Evolutionary conservation across 495 filamentous ascomycete genomes (phyloP).

Genomic region (Penicillium steckii): DNA sequence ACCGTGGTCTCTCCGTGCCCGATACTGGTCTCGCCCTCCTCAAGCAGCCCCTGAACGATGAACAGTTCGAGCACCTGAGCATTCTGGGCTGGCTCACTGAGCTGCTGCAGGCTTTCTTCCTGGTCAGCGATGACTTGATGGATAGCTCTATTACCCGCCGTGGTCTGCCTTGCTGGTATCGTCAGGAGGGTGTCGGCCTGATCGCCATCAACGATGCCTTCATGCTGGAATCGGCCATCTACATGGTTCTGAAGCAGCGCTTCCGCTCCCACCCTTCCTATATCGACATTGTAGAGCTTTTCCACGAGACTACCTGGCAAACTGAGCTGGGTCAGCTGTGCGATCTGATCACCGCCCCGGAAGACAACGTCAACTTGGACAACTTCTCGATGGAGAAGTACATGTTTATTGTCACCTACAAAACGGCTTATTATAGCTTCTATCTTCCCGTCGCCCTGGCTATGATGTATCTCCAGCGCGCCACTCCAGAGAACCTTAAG

Average conservation of each 20-base stretch:
- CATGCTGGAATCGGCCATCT: constrained; percentile 90
- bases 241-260: constrained; percentile 85
- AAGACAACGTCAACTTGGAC: constrained; percentile 81
- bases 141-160: constrained; percentile 90
- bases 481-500: constrained; percentile 80
- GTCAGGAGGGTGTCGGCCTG: constrained; percentile 79
- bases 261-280: constrained; percentile 85
- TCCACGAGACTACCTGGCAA: constrained; percentile 90
- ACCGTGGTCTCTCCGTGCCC: constrained; percentile 96
- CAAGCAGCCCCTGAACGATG: constrained; percentile 63
- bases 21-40: constrained; percentile 84
- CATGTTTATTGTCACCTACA: constrained; percentile 98
- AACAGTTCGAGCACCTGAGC: constrained; percentile 82
- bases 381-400: constrained; percentile 96
- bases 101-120: constrained; percentile 96
- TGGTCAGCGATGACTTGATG: constrained; percentile 99
- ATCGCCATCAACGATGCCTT: constrained; percentile 98
- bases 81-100: constrained; percentile 96
- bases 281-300: constrained; percentile 87
- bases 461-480: constrained; percentile 74
- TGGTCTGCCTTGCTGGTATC: constrained; percentile 94
- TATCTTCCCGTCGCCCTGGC: constrained; percentile 96
- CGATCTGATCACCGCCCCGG: constrained; percentile 92
- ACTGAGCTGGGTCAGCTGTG: constrained; percentile 94
- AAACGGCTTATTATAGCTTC: constrained; percentile 98